phyloP scores from a whole-genome alignment of 169 alveolate genomes.

The Cryptosporidium bovis region DNA sequence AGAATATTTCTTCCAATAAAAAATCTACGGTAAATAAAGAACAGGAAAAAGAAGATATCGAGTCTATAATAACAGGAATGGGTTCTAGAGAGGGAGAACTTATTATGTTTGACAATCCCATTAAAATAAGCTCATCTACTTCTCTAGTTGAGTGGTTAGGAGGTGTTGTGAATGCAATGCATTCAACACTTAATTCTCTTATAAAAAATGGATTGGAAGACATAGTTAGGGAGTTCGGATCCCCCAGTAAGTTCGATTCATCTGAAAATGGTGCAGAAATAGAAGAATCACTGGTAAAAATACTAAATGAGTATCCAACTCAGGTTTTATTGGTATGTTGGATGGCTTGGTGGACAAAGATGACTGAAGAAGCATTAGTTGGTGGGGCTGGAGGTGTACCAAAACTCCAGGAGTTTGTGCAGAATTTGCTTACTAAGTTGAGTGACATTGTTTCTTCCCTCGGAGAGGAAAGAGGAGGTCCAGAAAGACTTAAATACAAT shows the following conservation, averaged over 20 bases:
- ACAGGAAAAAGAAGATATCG: slow-evolving; percentile 71
- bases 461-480: slow-evolving; percentile 71
- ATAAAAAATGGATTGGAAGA: slow-evolving; percentile 87
- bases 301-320: slow-evolving; percentile 81
- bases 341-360: slow-evolving; percentile 89
- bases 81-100: slow-evolving; percentile 90
- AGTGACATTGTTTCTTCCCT: slow-evolving; percentile 25
- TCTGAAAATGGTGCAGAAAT: slow-evolving; percentile 1
- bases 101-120: slow-evolving; percentile 83
- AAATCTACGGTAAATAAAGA: slow-evolving; percentile 78
- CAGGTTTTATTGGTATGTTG: slow-evolving; percentile 88
- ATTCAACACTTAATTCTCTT: slow-evolving; percentile 83
- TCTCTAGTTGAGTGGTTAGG: slow-evolving; percentile 91
- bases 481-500: slow-evolving; percentile 89
- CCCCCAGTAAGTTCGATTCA: not conserved
- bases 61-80: slow-evolving; percentile 83
- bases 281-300: slow-evolving; percentile 13
- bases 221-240: slow-evolving; percentile 57
- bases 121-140: slow-evolving; percentile 84
- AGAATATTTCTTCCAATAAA: slow-evolving; percentile 79
- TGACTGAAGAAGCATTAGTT: slow-evolving; percentile 81
- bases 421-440: not conserved
- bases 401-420: slow-evolving; percentile 55
- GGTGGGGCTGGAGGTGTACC: slow-evolving; percentile 49
- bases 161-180: slow-evolving; percentile 86